Evolutionary conservation across 768 basidiomycete genomes (phyloP), one percentile per base, ranked within the genome.

Genomic region (Suillus decipiens): DNA sequence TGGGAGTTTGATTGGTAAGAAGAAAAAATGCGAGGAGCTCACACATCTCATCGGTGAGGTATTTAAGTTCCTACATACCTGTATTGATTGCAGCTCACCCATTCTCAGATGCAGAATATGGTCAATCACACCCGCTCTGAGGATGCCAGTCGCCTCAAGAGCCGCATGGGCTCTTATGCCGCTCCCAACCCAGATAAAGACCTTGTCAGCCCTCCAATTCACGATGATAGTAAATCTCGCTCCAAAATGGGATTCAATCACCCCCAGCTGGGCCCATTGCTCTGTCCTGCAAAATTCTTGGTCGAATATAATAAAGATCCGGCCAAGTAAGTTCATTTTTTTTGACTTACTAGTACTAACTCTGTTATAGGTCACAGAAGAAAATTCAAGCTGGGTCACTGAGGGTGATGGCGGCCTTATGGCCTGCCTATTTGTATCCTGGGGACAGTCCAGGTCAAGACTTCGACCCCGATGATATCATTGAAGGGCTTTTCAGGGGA

Each of bases 251-350:
- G n/a, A n/a, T n/a, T n/a, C n/a, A n/a, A n/a, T n/a, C n/a, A n/a
- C n/a, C n/a, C n/a, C n/a, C 39, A 62, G 31, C 41, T 62, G 3
- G 37, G 24, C 22, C 6, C 17, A 33, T 22, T 62, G 24, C 37
- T 62, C 14, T 56, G 51, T 17, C 51, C 51, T 4, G 54, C 57
- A 4, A 62, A 62, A 31, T 55, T 57, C 54, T 33, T 62, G n/a
- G 4, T 10, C 5, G 47, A 47, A n/a, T 47, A 11, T 5, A 22
- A 12, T 7, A 24, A 47, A 1, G 47, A 47, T 47, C 6, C 11
- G 22, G 12, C n/a, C 12, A 22, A 47, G 47, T 47, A 47, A 47
- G 47, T 47, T 22, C 7, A 6, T 12, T 43, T 43, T 43, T 24
- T 41, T 17, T 6, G 1, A 41, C 7, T 41, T 41, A 7, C 5